A percentile compares a stretch with the other conserved stretches of the same genome.
Evolutionary conservation across 169 alveolate genomes (phyloP).

Genomic region (Plasmodium sp.): DNA sequence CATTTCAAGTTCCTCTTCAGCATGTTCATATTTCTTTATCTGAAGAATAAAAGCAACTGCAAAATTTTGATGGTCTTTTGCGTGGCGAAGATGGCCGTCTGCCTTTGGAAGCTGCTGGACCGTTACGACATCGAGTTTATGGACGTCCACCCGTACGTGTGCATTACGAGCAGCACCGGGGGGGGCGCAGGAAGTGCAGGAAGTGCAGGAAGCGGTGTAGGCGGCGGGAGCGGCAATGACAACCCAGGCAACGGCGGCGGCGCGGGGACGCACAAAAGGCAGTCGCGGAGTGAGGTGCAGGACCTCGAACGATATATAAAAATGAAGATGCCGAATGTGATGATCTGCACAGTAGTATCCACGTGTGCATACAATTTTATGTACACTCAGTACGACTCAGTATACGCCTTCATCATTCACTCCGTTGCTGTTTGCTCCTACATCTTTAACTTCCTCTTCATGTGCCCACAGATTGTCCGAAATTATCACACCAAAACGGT

Average conservation of each 20-base stretch:
- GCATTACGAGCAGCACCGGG: background rate
- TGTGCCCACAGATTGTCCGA: conserved; percentile 40
- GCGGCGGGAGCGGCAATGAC: background rate
- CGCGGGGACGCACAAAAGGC: background rate
- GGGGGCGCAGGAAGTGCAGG: background rate
- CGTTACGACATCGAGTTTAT: conserved; percentile 10
- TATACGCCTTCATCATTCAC: conserved; percentile 5
- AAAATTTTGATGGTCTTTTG: conserved; percentile 31
- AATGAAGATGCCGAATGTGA: background rate
- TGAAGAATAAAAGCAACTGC: conserved; percentile 16
- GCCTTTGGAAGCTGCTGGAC: conserved; percentile 1
- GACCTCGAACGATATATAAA: conserved; percentile 7
- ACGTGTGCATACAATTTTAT: conserved; percentile 13
- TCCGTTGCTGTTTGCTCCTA: conserved; percentile 19
- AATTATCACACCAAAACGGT: conserved; percentile 16
- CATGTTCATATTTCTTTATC: conserved; percentile 29
- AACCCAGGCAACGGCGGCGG: background rate
- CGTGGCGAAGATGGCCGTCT: conserved; percentile 3
- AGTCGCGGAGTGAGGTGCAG: background rate
- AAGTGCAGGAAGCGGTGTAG: too few relatives aligned
- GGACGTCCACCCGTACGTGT: conserved; percentile 1
- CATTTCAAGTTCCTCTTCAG: background rate
- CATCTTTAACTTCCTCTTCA: conserved; percentile 36
- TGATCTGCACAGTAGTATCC: background rate
- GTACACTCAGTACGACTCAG: conserved; percentile 16